Evolutionary conservation across 257 asterid species (phyloP), one percentile per base, ranked within the genome.

Genomic region (Scutellaria baicalensis): DNA sequence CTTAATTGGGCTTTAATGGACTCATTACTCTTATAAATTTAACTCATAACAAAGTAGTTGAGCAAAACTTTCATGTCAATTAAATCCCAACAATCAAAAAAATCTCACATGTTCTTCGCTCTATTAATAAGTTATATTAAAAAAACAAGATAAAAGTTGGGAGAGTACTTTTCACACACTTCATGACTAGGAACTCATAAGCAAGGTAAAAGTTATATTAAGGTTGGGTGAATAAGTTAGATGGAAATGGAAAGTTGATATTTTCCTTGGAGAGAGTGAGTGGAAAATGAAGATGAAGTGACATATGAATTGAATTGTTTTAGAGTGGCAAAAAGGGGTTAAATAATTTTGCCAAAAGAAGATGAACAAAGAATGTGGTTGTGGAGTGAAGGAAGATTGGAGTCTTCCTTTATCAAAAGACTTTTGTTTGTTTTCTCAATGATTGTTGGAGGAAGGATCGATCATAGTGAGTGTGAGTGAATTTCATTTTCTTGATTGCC

Each of bases 341-440:
- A 12, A 8, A 52, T 69, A 20, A 20, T 67, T 60, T 66, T 58
- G 64, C 79, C 65, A 67, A 67, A 58, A 67, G 10, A 23, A 60
- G 65, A 75, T 42, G 59, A 27, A 44, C 9, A 61, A 18, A 14
- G 62, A 57, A 48, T 27, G 21, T 39, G 57, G 54, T 3, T 59
- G 38, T 27, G 59, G 40, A 27, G 66, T 50, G 23, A 51, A 44
- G 45, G 27, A 42, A 59, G 16, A 31, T 51, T 59, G n/a, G 54
- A 44, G n/a, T 63, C 63, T 64, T 16, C 8, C 50, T 39, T 74
- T 67, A 49, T 35, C 17, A 21, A 44, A 58, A 57, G 33, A 20
- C 0, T 66, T 66, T 66, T 73, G 68, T 48, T 73, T 66, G 39
- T 65, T 56, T 57, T 57, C 62, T 6, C 56, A 39, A 71, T 61